Base-by-base conservation (phyloP, 768 basidiomycete genomes). In the Leucosporidium creatinivorum region DNA sequence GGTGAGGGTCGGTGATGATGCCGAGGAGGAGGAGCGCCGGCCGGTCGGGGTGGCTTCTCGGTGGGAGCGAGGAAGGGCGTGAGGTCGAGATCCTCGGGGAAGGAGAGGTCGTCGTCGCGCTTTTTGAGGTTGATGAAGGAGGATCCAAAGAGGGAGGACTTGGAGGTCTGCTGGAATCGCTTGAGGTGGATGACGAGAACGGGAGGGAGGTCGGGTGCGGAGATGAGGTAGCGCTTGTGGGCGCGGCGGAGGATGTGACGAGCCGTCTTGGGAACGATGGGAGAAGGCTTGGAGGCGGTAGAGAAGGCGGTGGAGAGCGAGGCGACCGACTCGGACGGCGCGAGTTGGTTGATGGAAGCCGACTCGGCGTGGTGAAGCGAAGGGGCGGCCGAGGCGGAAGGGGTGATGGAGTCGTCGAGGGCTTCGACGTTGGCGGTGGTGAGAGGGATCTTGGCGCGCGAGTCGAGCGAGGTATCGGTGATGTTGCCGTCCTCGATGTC, bases 181-280 rank as follows among this genome's bases (percentile, higher is more conserved):
- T 97, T 97, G 59, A 96, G 83, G 73, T 97, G 93, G 67, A 97
- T 84, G 60, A 93, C 89, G 65, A 97, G 84, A 39, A 96, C 83
- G 0, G 92, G 90, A 0, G 93, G 93, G 19, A 79, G 76, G 50
- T 77, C 76, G 2, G 89, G 86, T 0, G 82, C 83, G 21, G 87
- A 85, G 77, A 98, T 89, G 67, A 98, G 86, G 78, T 96, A 98
- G 18, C 93, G 89, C 79, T 98, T 98, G 80, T 91, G 92, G 6
- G 91, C 91, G 1, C 89, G 83, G 2, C 90, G 85, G 79, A 89
- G 83, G 57, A 94, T 82, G 59, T 86, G 86, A 44, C 89, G 89
- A 66, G 82, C 81, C 25, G 79, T 78, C 47, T 78, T 80, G 21
- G 79, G 77, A n/a, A 70, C 74, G 13, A 33, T 15, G 52, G 58